Base-by-base conservation (phyloP, 2,329 filamentous ascomycete genomes). In the Aspergillus tanneri region DNA sequence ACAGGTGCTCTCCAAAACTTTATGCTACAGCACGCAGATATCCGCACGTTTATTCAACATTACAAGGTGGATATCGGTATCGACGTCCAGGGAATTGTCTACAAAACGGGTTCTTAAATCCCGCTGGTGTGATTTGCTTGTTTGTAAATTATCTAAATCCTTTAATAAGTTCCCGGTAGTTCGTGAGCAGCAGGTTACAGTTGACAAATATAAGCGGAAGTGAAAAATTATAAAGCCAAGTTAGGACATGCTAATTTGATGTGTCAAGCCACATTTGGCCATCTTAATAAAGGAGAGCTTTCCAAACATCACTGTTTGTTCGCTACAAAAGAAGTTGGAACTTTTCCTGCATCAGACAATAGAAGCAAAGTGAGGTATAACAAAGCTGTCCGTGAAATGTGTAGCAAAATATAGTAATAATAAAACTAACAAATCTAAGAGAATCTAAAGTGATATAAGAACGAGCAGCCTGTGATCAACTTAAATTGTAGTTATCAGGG, bases 1-100 rank as follows among this genome's bases (percentile, higher is more conserved):
- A 52, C 50, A 5, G 47, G 59, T 51, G 44, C 47, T 34, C 34
- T 62, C 6, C 54, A 63, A 45, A 61, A 63, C 27, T 47, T 63
- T 3, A 63, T 63, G 23, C 47, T 63, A 34, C 49, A 56, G 43
- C 49, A 56, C 28, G 11, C 32, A 19, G 27, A 46, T 44, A 56
- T 52, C 30, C 19, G 28, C 43, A 53, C 49, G 18, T 56, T 56
- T 25, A 19, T 54, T 21, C 14, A 16, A 39, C 43, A 56, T 44
- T 56, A 56, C 40, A 6, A 44, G 24, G 52, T 55, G 12, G 54
- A 48, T 36, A 34, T 56, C 35, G 10, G 55, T 36, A 32, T 56
- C 22, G 49, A 55, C 16, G 30, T 37, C 12, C 49, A 57, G 37
- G 49, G 43, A 3, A 55, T 57, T 34, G 23, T 55, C n/a, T 34